Evolutionary conservation across 331 rosid genomes (phyloP).

Genomic region (Prunus yedoensis): DNA sequence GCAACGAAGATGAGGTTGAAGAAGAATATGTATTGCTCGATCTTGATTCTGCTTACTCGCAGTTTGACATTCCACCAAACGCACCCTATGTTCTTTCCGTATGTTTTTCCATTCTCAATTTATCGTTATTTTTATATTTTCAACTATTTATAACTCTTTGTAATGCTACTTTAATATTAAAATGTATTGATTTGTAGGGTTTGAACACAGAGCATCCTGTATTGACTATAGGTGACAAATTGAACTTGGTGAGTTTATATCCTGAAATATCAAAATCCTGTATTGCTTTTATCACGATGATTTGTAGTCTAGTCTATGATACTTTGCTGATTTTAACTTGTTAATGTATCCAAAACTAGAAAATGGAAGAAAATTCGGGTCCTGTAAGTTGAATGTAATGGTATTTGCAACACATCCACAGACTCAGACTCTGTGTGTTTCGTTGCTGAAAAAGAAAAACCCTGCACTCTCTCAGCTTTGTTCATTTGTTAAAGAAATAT

Average conservation of each 20-base stretch:
- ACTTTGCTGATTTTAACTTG: background rate
- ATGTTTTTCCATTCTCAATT: slow-evolving; percentile 11
- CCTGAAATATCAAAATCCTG: background rate
- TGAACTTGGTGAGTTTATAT: slow-evolving; percentile 61
- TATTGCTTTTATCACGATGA: background rate
- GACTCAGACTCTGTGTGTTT: too few species aligned
- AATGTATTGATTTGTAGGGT: slow-evolving; percentile 46
- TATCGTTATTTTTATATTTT: background rate
- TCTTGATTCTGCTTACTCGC: slow-evolving; percentile 51
- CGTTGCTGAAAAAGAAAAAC: too few species aligned
- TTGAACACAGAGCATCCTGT: slow-evolving; percentile 67
- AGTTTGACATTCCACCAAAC: slow-evolving; percentile 57
- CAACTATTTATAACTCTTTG: background rate
- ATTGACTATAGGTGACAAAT: slow-evolving; percentile 55
- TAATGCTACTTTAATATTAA: background rate
- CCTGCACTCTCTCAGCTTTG: background rate
- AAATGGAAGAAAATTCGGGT: too few species aligned
- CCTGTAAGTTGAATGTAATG: background rate
- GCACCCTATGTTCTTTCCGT: slow-evolving; percentile 71
- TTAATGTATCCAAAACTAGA: too few species aligned
- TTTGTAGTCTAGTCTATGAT: background rate
- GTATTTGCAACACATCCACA: too few species aligned
- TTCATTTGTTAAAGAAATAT: background rate
- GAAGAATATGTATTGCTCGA: slow-evolving; percentile 77
- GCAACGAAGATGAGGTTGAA: slow-evolving; percentile 30